These are phyloP conservation scores for Hymenoscyphus fraxineus DNA, from an alignment of 2,329 filamentous ascomycete genomes.

Conservation along the genomic window DNA sequence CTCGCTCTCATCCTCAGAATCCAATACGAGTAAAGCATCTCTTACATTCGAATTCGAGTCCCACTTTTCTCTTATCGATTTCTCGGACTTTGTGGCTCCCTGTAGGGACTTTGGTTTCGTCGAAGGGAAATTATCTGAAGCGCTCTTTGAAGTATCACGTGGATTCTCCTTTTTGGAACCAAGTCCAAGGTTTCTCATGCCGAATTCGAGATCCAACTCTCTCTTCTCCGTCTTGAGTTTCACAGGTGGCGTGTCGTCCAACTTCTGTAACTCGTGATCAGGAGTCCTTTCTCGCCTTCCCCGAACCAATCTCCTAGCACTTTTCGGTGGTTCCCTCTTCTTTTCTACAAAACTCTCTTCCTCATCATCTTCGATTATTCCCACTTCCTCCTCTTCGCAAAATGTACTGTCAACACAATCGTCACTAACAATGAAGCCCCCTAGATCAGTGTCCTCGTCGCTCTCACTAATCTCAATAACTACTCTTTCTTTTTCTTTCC, in stretches of 20 bases:
- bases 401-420: slow-evolving; percentile 23
- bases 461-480: slow-evolving; percentile 4
- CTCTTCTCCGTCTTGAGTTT: slow-evolving; percentile 3
- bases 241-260: background rate
- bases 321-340: slow-evolving; percentile 21
- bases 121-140: background rate
- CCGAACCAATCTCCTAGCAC: slow-evolving; percentile 27
- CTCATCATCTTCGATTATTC: slow-evolving; percentile 5
- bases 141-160: background rate
- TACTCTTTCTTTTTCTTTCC: background rate
- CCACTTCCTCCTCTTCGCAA: slow-evolving; percentile 22
- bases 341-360: slow-evolving; percentile 24
- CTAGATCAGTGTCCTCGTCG: slow-evolving; percentile 21
- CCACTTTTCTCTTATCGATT: background rate
- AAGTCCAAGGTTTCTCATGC: slow-evolving; percentile 16
- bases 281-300: slow-evolving; percentile 21
- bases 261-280: slow-evolving; percentile 17
- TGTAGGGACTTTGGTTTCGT: background rate
- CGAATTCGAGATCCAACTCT: slow-evolving; percentile 11
- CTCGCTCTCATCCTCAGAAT: background rate
- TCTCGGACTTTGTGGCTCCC: background rate
- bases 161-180: background rate
- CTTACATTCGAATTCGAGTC: background rate
- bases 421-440: slow-evolving; percentile 31
- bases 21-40: background rate